These are phyloP conservation scores for Scleromitrula shiraiana DNA, from an alignment of 2,329 filamentous ascomycete species.

Conservation along the genomic window DNA sequence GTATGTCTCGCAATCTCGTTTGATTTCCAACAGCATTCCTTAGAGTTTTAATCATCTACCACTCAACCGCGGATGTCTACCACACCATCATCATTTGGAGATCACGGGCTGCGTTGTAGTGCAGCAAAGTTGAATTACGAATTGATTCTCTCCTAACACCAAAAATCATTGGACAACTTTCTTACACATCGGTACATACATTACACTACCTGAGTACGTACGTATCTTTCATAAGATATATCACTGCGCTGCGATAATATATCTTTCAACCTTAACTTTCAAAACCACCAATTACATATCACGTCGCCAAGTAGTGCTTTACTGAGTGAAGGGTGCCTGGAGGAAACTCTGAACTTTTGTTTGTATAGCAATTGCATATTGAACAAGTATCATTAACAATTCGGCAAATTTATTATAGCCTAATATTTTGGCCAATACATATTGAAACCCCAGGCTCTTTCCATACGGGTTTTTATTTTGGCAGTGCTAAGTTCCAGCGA, in stretches of 20 bases:
- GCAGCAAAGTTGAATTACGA: slow-evolving; percentile 15
- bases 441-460: not conserved
- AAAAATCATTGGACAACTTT: slow-evolving; percentile 5
- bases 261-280: not conserved
- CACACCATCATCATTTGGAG: slow-evolving; percentile 11
- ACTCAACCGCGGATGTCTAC: slow-evolving; percentile 17
- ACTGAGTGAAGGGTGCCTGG: not conserved
- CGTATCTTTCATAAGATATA: no score
- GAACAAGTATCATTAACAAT: not conserved
- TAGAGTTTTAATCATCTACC: slow-evolving; percentile 1
- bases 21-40: not conserved
- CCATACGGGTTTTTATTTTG: not conserved
- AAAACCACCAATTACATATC: not conserved
- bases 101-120: slow-evolving; percentile 23
- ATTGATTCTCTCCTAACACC: slow-evolving; percentile 15
- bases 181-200: not conserved
- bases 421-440: not conserved
- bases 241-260: not conserved
- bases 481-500: not conserved
- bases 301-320: not conserved
- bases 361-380: not conserved
- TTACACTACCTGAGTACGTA: no score
- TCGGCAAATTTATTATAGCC: slow-evolving; percentile 1
- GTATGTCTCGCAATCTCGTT: not conserved
- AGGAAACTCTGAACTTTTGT: not conserved